These are phyloP conservation scores for Auricularia heimuer DNA, from an alignment of 768 basidiomycete species.

Conservation along the genomic window DNA sequence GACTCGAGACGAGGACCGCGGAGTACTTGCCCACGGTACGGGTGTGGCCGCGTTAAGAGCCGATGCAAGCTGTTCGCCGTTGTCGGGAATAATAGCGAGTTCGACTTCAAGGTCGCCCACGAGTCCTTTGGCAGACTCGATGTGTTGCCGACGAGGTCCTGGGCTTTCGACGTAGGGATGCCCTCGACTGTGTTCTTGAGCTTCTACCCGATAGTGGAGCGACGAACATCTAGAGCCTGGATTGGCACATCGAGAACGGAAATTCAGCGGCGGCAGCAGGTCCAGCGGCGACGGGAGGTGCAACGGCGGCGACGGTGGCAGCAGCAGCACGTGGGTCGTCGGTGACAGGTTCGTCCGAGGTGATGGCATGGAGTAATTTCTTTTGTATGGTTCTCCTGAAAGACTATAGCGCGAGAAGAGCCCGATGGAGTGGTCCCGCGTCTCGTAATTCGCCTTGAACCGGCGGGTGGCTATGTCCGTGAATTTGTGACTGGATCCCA, in stretches of 20 bases:
- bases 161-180: conserved; percentile 84
- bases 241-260: conserved; percentile 84
- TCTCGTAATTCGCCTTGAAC: conserved; percentile 88
- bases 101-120: conserved; percentile 94
- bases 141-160: conserved; percentile 97
- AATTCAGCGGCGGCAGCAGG: conserved; percentile 50
- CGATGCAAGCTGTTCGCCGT: conserved; percentile 93
- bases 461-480: conserved; percentile 91
- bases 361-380: conserved; percentile 83
- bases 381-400: conserved; percentile 90
- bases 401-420: conserved; percentile 70
- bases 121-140: conserved; percentile 97
- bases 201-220: conserved; percentile 90
- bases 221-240: conserved; percentile 82
- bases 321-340: conserved; percentile 22
- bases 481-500: conserved; percentile 93
- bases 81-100: conserved; percentile 91
- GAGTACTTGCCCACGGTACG: conserved; percentile 90
- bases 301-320: conserved; percentile 27
- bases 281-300: conserved; percentile 32
- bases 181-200: conserved; percentile 92
- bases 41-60: conserved; percentile 68
- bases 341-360: conserved; percentile 40
- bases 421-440: conserved; percentile 74
- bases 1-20: conserved; percentile 77